Percentiles rank a stretch among this genome's conserved stretches.
These are phyloP conservation scores for Penicillium coffeae DNA, from an alignment of 495 filamentous ascomycete species.

Conservation along the genomic window DNA sequence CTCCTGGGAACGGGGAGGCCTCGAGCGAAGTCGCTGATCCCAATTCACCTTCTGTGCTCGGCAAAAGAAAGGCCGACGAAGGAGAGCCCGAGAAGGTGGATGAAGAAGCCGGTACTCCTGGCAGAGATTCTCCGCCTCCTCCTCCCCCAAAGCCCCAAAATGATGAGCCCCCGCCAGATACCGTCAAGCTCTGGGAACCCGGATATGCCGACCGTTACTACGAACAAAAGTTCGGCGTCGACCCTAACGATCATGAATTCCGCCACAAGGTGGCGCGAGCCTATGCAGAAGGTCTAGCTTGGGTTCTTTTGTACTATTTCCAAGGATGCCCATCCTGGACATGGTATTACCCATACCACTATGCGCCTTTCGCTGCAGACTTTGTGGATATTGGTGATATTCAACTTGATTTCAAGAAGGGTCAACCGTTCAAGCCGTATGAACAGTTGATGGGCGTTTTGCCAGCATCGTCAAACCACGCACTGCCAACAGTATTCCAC, in stretches of 20 bases:
- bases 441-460: constrained; percentile 99
- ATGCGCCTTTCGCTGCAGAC: constrained; percentile 94
- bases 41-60: constrained; percentile 46
- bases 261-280: constrained; percentile 85
- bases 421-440: constrained; percentile 82
- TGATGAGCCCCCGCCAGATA: constrained; percentile 68
- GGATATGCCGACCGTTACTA: constrained; percentile 97
- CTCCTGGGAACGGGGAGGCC: constrained; percentile 7
- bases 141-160: constrained; percentile 39
- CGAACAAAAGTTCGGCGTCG: constrained; percentile 92
- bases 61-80: constrained; percentile 58
- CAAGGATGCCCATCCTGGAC: constrained; percentile 98
- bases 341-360: constrained; percentile 99
- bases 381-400: constrained; percentile 82
- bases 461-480: constrained; percentile 85
- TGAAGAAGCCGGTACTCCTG: constrained; percentile 54
- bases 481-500: constrained; percentile 83
- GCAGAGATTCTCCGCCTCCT: constrained; percentile 44
- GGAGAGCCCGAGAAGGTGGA: constrained; percentile 55
- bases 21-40: constrained; percentile 19
- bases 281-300: constrained; percentile 95
- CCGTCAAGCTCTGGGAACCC: constrained; percentile 87
- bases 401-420: constrained; percentile 78
- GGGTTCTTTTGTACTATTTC: constrained; percentile 97
- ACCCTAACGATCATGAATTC: constrained; percentile 76